Evolutionary conservation across 306 rosid species (phyloP), one percentile per base, ranked within the genome.

Genomic region (Citrullus mucosospermus): DNA sequence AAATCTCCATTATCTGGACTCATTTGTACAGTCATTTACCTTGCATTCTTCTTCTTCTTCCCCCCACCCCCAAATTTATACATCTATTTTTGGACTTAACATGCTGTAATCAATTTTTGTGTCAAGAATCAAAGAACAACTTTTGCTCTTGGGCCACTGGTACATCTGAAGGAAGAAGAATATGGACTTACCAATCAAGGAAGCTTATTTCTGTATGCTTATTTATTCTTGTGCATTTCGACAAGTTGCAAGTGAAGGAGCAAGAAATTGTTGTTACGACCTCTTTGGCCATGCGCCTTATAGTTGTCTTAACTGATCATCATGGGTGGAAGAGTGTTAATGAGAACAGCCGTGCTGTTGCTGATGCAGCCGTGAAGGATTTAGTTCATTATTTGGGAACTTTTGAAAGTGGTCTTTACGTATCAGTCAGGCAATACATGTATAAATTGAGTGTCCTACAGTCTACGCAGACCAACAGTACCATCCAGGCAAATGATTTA

Each of bases 241-340:
- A 90, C 62, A 84, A 84, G 77, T 71, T 80, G 67, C 72, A 60
- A 63, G 75, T 82, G 12, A 76, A 83, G 82, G 79, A 74, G 79
- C 93, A 87, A 80, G 88, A 89, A 68, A 80, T 86, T 77, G 84
- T 85, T 77, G 32, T 81, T 77, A 84, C 84, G 10, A 82, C 96
- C 41, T 88, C 97, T 58, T 83, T 88, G 62, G 96, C 92, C 80
- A 87, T 95, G 93, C 95, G 90, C 59, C 79, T 95, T 71, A 87
- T 89, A 83, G 92, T 95, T 78, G 88, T 85, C 84, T 85, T 95
- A 81, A 95, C 96, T 61, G 98, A 95, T 84, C 50, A 78, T 67
- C 88, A 87, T 83, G 95, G 91, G 79, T 95, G 98, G 97, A 89
- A 91, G 85, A 79, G 84, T 81, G 70, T 90, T 80, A 58, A 86